phyloP scores from a whole-genome alignment of 108 stramenopile genomes.

The Nitzschia sp. region DNA sequence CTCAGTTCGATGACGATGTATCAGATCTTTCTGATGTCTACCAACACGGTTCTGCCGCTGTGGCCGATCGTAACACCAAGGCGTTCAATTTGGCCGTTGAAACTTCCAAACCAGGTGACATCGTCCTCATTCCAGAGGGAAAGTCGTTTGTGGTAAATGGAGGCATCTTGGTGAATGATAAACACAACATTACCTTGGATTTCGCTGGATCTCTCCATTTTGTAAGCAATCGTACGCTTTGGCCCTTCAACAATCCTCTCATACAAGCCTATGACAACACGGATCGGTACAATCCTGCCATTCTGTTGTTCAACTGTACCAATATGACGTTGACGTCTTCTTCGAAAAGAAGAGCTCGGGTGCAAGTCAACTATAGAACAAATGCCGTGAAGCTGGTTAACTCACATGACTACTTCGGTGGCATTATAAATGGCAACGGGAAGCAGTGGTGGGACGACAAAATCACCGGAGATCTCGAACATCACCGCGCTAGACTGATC shows the following conservation, averaged over 20 bases:
- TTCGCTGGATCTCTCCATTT: slow-evolving; percentile 30
- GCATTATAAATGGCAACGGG: slow-evolving; percentile 38
- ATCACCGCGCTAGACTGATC: slow-evolving; percentile 30
- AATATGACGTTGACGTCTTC: slow-evolving; percentile 23
- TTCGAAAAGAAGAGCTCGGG: slow-evolving; percentile 3
- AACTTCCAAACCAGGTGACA: slow-evolving; percentile 18
- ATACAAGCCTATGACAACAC: neutral
- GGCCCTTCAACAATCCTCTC: slow-evolving; percentile 17
- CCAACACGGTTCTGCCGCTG: neutral
- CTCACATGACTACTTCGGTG: neutral
- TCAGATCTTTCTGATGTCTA: no score
- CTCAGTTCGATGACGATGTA: no score
- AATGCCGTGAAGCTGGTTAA: slow-evolving; percentile 13
- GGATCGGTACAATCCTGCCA: slow-evolving; percentile 36
- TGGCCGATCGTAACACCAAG: slow-evolving; percentile 13
- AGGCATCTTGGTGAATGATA: slow-evolving; percentile 18
- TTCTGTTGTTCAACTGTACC: slow-evolving; percentile 31
- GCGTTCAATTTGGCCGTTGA: slow-evolving; percentile 28
- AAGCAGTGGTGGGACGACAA: slow-evolving; percentile 37
- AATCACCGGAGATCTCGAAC: slow-evolving; percentile 19
- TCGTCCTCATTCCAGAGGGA: slow-evolving; percentile 13
- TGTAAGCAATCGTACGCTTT: slow-evolving; percentile 6
- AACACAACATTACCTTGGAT: slow-evolving; percentile 24
- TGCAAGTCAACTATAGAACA: slow-evolving; percentile 13
- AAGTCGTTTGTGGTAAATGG: slow-evolving; percentile 24